Percentiles rank a stretch among this genome's conserved stretches.
phyloP scores from a whole-genome alignment of 352 stramenopile species.

The Blastocystis sp. region DNA sequence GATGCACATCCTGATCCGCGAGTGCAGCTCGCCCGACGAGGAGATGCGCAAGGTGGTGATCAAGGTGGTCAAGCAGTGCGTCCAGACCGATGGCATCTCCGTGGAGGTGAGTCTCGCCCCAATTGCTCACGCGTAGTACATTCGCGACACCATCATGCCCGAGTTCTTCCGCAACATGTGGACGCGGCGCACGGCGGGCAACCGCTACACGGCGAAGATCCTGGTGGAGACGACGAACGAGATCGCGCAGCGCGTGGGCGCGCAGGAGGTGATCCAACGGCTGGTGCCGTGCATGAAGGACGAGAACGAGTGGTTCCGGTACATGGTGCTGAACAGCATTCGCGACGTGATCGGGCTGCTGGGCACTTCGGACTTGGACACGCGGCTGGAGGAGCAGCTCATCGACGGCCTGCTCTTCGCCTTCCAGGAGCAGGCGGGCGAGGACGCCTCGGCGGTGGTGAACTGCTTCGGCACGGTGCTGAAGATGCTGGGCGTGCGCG shows the following conservation, averaged over 20 bases:
- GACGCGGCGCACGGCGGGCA: slow-evolving; percentile 94
- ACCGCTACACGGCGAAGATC: slow-evolving; percentile 94
- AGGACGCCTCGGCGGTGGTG: slow-evolving; percentile 85
- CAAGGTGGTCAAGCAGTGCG: slow-evolving; percentile 92
- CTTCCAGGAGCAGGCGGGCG: slow-evolving; percentile 90
- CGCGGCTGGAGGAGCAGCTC: slow-evolving; percentile 93
- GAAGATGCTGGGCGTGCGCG: slow-evolving; percentile 90
- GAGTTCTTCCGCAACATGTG: slow-evolving; percentile 99
- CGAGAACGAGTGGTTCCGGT: slow-evolving; percentile 94
- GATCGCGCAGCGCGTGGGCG: slow-evolving; percentile 81
- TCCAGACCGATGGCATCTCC: slow-evolving; percentile 90
- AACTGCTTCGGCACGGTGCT: slow-evolving; percentile 96
- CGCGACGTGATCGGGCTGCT: slow-evolving; percentile 95
- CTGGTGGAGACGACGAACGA: slow-evolving; percentile 97
- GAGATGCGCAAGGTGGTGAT: slow-evolving; percentile 98
- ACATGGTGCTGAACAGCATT: slow-evolving; percentile 98
- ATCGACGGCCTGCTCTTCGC: slow-evolving; percentile 98
- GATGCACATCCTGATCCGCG: slow-evolving; percentile 96
- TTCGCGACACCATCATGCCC: slow-evolving; percentile 93
- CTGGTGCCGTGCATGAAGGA: slow-evolving; percentile 99
- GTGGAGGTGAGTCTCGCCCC: slow-evolving; percentile 3
- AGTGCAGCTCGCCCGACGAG: slow-evolving; percentile 95
- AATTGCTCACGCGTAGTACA: slow-evolving; percentile 78
- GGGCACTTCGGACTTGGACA: slow-evolving; percentile 89
- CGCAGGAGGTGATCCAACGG: slow-evolving; percentile 90